phyloP scores from a whole-genome alignment of 2,329 filamentous ascomycete genomes.

The Polychaeton citri region DNA sequence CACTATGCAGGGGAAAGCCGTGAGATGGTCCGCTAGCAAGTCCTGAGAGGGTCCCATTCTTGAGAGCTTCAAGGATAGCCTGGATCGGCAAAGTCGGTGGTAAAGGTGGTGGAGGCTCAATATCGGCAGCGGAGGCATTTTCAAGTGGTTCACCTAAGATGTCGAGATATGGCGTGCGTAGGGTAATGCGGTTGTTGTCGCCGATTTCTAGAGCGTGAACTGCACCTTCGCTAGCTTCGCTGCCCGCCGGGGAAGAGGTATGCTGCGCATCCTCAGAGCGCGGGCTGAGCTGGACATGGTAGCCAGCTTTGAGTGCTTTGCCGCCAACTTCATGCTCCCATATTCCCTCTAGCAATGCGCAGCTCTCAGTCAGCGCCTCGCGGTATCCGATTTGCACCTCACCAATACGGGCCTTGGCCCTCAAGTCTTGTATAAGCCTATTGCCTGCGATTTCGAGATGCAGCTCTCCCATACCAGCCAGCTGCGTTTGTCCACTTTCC shows the following conservation, averaged over 20 bases:
- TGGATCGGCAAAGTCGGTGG: constrained; percentile 39
- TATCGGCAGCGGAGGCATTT: constrained; percentile 23
- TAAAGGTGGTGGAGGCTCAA: constrained; percentile 17
- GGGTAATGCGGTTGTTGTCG: constrained; percentile 59
- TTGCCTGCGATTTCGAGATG: constrained; percentile 90
- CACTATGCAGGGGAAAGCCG: constrained; percentile 66
- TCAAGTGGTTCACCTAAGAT: constrained; percentile 26
- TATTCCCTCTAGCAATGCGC: constrained; percentile 43
- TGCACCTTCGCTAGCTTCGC: not conserved
- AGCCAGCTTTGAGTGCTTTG: constrained; percentile 64
- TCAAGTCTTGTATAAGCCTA: constrained; percentile 76
- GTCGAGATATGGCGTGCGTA: constrained; percentile 39
- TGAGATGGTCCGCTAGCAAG: constrained; percentile 73
- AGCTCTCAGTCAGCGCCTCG: constrained; percentile 55
- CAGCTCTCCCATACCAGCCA: constrained; percentile 92
- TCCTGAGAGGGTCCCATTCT: constrained; percentile 71
- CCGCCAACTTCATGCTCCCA: constrained; percentile 74
- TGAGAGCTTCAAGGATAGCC: constrained; percentile 42
- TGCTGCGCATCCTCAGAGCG: constrained; percentile 24
- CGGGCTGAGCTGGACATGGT: constrained; percentile 55
- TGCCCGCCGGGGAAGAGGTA: constrained; percentile 24
- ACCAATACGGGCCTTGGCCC: constrained; percentile 72
- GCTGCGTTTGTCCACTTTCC: constrained; percentile 82
- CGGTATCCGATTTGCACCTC: constrained; percentile 92
- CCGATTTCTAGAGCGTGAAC: not conserved